Percentiles rank a stretch among this genome's conserved stretches.
Conservation (phyloP, 495 filamentous ascomycete species). For the Podospora australis region DNA sequence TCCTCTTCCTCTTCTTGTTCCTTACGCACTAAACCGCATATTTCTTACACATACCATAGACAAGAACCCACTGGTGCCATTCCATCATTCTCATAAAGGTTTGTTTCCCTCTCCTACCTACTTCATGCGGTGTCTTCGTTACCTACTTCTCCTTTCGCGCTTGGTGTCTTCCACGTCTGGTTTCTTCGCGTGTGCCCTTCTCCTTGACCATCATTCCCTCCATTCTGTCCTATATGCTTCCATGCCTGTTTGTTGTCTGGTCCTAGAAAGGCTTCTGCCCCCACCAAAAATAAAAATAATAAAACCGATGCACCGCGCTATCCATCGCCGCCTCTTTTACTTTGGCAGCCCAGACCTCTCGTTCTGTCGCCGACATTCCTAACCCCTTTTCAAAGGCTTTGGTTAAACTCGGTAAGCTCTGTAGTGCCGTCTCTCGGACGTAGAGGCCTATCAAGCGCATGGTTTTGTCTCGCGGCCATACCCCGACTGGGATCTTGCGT, state of each 20-base stretch:
- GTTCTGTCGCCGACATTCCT: constrained; percentile 27
- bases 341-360: constrained; percentile 25
- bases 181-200: no score
- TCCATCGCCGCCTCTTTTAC: constrained; percentile 28
- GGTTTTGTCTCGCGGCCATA: constrained; percentile 49
- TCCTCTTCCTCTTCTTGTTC: no score
- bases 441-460: constrained; percentile 51
- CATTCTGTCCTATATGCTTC: neutral
- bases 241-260: neutral
- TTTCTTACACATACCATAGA: no score
- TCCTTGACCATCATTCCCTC: no score
- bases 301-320: constrained; percentile 27
- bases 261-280: constrained; percentile 25
- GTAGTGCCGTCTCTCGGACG: constrained; percentile 24
- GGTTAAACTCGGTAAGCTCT: constrained; percentile 45
- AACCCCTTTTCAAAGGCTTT: constrained; percentile 44
- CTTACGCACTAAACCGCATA: no score
- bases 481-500: constrained; percentile 49
- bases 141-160: no score
- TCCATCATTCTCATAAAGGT: no score
- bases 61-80: no score
- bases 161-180: no score
- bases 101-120: no score
- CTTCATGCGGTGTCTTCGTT: no score
- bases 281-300: constrained; percentile 33